These are phyloP conservation scores for Lachnellula arida DNA, from an alignment of 2,329 filamentous ascomycete genomes.

Conservation along the genomic window DNA sequence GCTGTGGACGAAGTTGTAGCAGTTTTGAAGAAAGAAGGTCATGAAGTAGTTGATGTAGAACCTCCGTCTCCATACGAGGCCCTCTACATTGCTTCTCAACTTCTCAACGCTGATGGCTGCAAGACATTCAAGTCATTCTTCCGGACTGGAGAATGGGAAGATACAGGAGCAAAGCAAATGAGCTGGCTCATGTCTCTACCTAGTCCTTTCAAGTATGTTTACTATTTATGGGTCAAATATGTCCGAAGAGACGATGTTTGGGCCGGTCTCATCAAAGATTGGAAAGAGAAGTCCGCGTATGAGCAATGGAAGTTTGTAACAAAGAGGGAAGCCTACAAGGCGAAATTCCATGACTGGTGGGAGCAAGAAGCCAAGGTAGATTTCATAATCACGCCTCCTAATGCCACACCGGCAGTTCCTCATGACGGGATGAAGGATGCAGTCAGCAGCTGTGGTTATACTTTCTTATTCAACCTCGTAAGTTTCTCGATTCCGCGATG, in stretches of 20 bases:
- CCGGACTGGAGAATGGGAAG: conserved; percentile 72
- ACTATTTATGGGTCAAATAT: conserved; percentile 87
- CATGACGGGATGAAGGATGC: conserved; percentile 84
- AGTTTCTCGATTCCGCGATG: conserved; percentile 29
- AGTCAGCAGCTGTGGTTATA: conserved; percentile 84
- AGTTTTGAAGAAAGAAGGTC: conserved; percentile 66
- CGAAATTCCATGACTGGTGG: conserved; percentile 83
- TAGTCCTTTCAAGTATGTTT: conserved; percentile 71
- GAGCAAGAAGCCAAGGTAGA: conserved; percentile 66
- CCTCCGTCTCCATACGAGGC: conserved; percentile 71
- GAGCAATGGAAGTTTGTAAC: conserved; percentile 81
- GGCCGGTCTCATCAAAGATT: conserved; percentile 71
- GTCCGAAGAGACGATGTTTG: conserved; percentile 70
- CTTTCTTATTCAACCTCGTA: conserved; percentile 86
- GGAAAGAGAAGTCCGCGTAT: conserved; percentile 66
- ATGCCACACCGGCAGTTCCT: conserved; percentile 84
- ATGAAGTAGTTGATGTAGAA: conserved; percentile 64
- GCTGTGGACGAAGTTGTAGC: conserved; percentile 67
- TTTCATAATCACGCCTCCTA: conserved; percentile 77
- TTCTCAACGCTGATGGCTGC: conserved; percentile 82
- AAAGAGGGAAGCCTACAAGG: conserved; percentile 72
- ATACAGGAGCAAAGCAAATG: conserved; percentile 72
- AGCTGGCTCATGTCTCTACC: conserved; percentile 69
- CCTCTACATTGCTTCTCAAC: conserved; percentile 69
- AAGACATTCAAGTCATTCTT: conserved; percentile 74